Base-by-base conservation (phyloP, 2,329 filamentous ascomycete genomes). In the Fusarium sp. region DNA sequence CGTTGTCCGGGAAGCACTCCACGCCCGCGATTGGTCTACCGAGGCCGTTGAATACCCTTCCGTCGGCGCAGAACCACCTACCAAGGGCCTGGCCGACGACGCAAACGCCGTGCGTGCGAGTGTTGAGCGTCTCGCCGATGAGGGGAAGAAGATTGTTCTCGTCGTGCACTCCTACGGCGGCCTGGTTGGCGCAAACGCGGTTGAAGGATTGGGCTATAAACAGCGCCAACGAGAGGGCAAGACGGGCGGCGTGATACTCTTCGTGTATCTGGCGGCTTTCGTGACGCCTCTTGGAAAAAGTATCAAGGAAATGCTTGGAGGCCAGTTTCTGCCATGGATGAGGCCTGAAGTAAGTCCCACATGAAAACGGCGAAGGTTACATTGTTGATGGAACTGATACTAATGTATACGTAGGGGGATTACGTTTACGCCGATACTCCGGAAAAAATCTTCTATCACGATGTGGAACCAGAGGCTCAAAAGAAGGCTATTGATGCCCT, bases 151-250 rank as follows among this genome's bases (percentile, higher is more conserved):
- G 31, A 80, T 87, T 16, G 73, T 87, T 1, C 80, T 87, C 3
- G 73, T 84, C 6, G 79, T 81, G 6, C 85, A 87, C 70, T 86
- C 83, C 3, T 86, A 85, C 77, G 82, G 83, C n/a, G 85, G 85
- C 16, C 76, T 84, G 1, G 78, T 85, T 2, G 82, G 80, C 9
- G 78, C 79, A 31, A 82, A 82, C 54, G 85, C 83, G 0, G 74
- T 86, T 10, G 71, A 77, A 14, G 82, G 82, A 0, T 75, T 83
- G 1, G 79, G 81, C 3, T 80, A 83, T 57, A 78, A 77, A 38
- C 73, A 82, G 22, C 79, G 84, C 10, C 69, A 75, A 31, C 70
- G 67, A 0, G 73, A 75, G 2, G 84, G 82, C 2, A 70, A 81
- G 58, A 64, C 77, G 6, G 85, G 85, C 0, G 84, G 85, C 8